Evolutionary conservation across 139 green algal genomes (phyloP).

Genomic region (Spirogloea muscicola): DNA sequence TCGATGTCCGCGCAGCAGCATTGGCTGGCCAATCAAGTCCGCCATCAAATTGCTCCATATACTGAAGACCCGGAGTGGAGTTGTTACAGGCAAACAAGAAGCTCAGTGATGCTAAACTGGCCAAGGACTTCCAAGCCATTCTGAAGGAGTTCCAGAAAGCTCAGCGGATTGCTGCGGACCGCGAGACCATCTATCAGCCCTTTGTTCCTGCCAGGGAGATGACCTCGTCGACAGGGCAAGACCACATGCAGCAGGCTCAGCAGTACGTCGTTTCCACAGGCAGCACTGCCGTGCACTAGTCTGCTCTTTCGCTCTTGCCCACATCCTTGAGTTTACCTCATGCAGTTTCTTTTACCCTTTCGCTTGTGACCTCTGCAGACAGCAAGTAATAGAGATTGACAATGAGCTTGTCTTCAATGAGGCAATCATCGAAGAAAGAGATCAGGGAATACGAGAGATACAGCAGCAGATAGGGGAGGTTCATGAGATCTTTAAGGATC

Average conservation of each 20-base stretch:
- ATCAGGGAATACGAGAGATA: slow-evolving; percentile 57
- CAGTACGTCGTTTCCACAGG: too few species aligned
- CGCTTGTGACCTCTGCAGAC: slow-evolving; percentile 12
- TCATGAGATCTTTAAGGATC: slow-evolving; percentile 63
- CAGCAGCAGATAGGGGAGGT: slow-evolving; percentile 63
- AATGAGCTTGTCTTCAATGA: slow-evolving; percentile 53
- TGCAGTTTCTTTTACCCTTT: background rate
- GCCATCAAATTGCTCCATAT: too few species aligned
- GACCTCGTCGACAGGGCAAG: too few species aligned
- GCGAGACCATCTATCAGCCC: slow-evolving; percentile 34
- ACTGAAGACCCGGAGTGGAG: too few species aligned
- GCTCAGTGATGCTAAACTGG: slow-evolving; percentile 45
- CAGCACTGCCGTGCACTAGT: too few species aligned
- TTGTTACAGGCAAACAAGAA: slow-evolving; percentile 21
- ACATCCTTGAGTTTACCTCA: background rate
- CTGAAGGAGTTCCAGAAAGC: slow-evolving; percentile 53
- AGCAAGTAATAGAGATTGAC: slow-evolving; percentile 35
- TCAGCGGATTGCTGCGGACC: slow-evolving; percentile 45
- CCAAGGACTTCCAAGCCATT: slow-evolving; percentile 49
- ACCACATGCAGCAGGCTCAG: too few species aligned
- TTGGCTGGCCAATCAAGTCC: too few species aligned
- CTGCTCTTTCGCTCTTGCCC: too few species aligned
- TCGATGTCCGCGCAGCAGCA: too few species aligned
- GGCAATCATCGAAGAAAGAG: slow-evolving; percentile 56
- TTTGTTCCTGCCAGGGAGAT: too few species aligned